Percentiles rank a stretch among this genome's conserved stretches.
Evolutionary conservation across 768 basidiomycete species (phyloP).

Genomic region (Rhodotorula sphaerocarpa): DNA sequence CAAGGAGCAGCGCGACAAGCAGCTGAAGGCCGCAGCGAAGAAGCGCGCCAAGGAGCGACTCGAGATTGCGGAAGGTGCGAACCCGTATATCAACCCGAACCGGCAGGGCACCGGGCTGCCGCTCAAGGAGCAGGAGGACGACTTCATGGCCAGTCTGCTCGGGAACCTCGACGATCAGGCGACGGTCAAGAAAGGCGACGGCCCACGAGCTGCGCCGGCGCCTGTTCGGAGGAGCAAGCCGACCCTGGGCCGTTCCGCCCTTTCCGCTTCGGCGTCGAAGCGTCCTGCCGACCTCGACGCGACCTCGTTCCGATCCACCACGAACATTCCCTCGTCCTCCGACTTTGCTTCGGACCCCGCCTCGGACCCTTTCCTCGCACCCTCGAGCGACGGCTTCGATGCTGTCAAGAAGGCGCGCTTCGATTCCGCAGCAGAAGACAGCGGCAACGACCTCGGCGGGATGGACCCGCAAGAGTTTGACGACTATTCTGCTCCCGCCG

Average conservation of each 20-base stretch:
- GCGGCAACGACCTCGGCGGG: constrained; percentile 14
- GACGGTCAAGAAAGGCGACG: constrained; percentile 13
- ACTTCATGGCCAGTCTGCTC: constrained; percentile 78
- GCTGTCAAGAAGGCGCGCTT: constrained; percentile 21
- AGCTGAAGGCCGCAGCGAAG: constrained; percentile 41
- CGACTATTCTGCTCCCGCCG: constrained; percentile 14
- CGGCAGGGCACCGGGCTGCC: constrained; percentile 44
- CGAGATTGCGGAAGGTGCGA: constrained; percentile 53
- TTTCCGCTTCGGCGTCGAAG: constrained; percentile 9
- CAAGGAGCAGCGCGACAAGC: constrained; percentile 6
- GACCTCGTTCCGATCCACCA: constrained; percentile 8
- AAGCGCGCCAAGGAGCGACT: constrained; percentile 45
- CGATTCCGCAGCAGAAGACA: constrained; percentile 3
- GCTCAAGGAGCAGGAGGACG: constrained; percentile 64
- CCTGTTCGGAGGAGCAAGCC: constrained; percentile 9
- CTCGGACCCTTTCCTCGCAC: constrained; percentile 47
- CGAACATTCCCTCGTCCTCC: constrained; percentile 15
- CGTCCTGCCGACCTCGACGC: constrained; percentile 21
- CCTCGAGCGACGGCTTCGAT: constrained; percentile 55
- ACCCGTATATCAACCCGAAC: constrained; percentile 57
- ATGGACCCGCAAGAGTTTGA: constrained; percentile 32
- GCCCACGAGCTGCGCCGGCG: constrained; percentile 1
- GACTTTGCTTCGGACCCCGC: constrained; percentile 40
- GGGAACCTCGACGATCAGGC: constrained; percentile 56
- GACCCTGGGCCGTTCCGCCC: constrained; percentile 5